Percentiles rank a stretch among this genome's conserved stretches.
Conservation (phyloP, 2,329 filamentous ascomycete species). For the Metarhizium anisopliae region DNA sequence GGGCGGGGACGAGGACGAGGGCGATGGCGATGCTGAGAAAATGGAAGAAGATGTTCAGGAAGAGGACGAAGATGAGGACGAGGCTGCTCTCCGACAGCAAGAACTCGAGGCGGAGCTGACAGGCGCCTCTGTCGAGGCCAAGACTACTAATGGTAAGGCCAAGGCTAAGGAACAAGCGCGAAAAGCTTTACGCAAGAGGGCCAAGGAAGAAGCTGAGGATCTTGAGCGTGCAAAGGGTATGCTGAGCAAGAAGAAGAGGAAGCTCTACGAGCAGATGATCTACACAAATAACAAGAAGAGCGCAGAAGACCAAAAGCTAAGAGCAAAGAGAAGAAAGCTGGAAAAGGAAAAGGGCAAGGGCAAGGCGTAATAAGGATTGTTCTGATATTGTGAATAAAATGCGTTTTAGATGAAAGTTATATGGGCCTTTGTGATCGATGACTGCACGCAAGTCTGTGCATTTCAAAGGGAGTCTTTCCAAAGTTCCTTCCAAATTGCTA, state of each 20-base stretch:
- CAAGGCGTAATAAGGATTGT: constrained; percentile 19
- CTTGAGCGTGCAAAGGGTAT: constrained; percentile 92
- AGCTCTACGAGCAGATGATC: constrained; percentile 95
- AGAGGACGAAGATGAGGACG: constrained; percentile 35
- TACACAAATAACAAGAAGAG: constrained; percentile 93
- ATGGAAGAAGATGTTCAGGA: constrained; percentile 30
- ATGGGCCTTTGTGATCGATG: neutral
- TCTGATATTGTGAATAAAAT: neutral
- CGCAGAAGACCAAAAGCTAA: constrained; percentile 76
- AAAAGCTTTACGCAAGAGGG: constrained; percentile 62
- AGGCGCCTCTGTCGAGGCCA: constrained; percentile 52
- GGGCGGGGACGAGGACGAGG: constrained; percentile 37
- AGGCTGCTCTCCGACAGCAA: constrained; percentile 66
- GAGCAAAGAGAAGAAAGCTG: constrained; percentile 82
- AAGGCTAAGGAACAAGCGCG: constrained; percentile 61
- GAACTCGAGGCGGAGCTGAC: constrained; percentile 90
- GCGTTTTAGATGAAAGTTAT: neutral
- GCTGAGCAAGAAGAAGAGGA: constrained; percentile 96
- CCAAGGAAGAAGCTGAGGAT: constrained; percentile 73
- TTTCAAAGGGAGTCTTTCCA: too few relatives aligned
- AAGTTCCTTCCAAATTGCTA: too few relatives aligned
- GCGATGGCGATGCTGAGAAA: constrained; percentile 36
- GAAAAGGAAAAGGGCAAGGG: constrained; percentile 54
- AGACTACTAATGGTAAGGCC: constrained; percentile 37
- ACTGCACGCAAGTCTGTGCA: too few relatives aligned